A percentile compares a stretch with the other conserved stretches of the same genome.
phyloP scores from a whole-genome alignment of 2,329 filamentous ascomycete genomes.

The Cryphonectria carpinicola region DNA sequence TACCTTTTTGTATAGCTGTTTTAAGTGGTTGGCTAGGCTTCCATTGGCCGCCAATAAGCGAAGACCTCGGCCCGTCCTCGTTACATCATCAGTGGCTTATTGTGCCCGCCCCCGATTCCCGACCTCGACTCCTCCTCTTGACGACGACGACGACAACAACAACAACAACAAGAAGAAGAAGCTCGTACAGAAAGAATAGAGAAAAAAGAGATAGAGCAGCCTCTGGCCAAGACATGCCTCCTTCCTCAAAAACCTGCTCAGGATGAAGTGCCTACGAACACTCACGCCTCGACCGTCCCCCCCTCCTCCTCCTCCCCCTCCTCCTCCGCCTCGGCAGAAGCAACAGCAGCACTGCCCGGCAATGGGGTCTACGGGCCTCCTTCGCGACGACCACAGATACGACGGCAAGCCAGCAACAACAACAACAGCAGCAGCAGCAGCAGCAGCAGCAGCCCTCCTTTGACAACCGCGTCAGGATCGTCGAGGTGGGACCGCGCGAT shows the following conservation, averaged over 20 bases:
- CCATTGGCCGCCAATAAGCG: background rate
- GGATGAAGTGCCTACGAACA: conserved; percentile 25
- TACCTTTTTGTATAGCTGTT: background rate
- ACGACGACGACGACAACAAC: background rate
- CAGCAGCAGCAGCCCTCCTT: conserved; percentile 30
- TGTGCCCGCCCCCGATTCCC: background rate
- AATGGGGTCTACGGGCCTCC: conserved; percentile 37
- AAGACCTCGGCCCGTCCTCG: background rate
- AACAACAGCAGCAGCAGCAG: conserved; percentile 30
- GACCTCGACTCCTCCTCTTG: background rate
- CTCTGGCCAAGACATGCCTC: conserved; percentile 17
- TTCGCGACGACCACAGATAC: conserved; percentile 45
- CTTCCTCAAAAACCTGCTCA: background rate
- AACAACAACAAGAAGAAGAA: background rate
- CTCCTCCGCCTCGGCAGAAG: background rate
- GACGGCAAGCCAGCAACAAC: conserved; percentile 29
- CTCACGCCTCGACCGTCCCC: background rate
- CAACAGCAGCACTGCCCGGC: conserved; percentile 10
- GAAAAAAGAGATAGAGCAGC: conserved; percentile 4
- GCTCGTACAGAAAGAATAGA: too few species aligned
- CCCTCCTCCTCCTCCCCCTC: conserved; percentile 8
- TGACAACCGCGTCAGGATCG: conserved; percentile 62
- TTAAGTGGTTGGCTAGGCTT: background rate
- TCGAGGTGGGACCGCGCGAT: conserved; percentile 84
- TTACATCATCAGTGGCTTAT: background rate